Evolutionary conservation across 148 eudicot species (phyloP).

Genomic region (Cornus florida): DNA sequence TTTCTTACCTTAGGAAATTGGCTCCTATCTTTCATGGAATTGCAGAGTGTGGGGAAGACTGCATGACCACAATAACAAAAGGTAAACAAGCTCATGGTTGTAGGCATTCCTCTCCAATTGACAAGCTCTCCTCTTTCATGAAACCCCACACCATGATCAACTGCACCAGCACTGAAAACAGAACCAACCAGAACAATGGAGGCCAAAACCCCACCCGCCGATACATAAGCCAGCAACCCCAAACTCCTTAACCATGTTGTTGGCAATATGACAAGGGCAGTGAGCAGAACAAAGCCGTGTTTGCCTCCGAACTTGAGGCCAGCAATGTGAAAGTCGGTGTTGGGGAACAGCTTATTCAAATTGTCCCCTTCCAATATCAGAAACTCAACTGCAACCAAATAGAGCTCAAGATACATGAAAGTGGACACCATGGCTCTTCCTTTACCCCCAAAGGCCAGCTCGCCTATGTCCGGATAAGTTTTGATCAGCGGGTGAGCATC

Average conservation of each 20-base stretch:
- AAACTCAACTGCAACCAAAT: conserved; percentile 42
- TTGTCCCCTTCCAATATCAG: conserved; percentile 50
- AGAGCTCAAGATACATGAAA: conserved; percentile 45
- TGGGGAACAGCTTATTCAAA: conserved; percentile 40
- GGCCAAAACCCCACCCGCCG: conserved; percentile 51
- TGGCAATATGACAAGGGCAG: conserved; percentile 46
- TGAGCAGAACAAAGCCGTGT: conserved; percentile 37
- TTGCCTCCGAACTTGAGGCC: conserved; percentile 33
- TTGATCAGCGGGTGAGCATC: conserved; percentile 27
- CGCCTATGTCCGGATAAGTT: conserved; percentile 45
- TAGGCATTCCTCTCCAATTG: conserved; percentile 48
- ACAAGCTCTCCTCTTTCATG: conserved; percentile 35
- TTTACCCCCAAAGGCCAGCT: conserved; percentile 37
- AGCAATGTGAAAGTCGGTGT: conserved; percentile 10
- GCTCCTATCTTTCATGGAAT: conserved; percentile 24
- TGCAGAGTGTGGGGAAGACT: conserved; percentile 58
- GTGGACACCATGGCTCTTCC: conserved; percentile 35
- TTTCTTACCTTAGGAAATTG: too few species aligned
- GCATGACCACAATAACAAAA: conserved; percentile 72
- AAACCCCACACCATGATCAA: conserved; percentile 55
- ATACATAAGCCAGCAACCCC: conserved; percentile 50
- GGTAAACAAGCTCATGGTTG: conserved; percentile 49
- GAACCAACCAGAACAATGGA: conserved; percentile 36
- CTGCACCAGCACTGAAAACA: conserved; percentile 41
- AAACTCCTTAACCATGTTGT: conserved; percentile 53